Evolutionary conservation across 2,329 filamentous ascomycete species (phyloP).

Genomic region (Xylariaceae sp.): DNA sequence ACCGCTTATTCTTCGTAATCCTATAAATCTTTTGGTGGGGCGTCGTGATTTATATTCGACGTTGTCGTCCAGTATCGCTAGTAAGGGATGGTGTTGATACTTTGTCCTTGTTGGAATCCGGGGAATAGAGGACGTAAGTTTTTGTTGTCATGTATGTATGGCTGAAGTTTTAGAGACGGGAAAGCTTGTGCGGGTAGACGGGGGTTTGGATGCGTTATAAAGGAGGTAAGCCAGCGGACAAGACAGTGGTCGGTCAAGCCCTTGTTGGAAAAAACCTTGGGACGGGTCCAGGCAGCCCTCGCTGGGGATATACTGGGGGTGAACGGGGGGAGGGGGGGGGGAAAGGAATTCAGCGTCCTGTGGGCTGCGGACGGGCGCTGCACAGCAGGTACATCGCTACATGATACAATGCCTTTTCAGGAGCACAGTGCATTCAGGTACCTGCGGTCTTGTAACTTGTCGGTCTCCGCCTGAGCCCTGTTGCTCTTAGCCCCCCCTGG

Average conservation of each 20-base stretch:
- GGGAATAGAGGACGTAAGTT: slow-evolving; percentile 17
- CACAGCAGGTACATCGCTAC: slow-evolving; percentile 27
- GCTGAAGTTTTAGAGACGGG: slow-evolving; percentile 42
- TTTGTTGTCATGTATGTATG: slow-evolving; percentile 33
- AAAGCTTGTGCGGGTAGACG: slow-evolving; percentile 41
- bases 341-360: slow-evolving; percentile 19
- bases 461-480: slow-evolving; percentile 34
- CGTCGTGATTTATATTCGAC: neutral
- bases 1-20: neutral
- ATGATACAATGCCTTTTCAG: slow-evolving; percentile 17
- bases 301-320: slow-evolving; percentile 30
- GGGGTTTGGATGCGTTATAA: slow-evolving; percentile 47
- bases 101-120: slow-evolving; percentile 20
- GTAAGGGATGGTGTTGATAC: neutral
- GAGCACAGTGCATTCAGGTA: slow-evolving; percentile 38
- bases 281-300: slow-evolving; percentile 21
- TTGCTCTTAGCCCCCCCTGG: slow-evolving; percentile 23
- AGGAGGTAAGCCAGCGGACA: slow-evolving; percentile 37
- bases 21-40: neutral
- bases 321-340: slow-evolving; percentile 20
- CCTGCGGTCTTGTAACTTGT: slow-evolving; percentile 35
- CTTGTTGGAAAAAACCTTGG: slow-evolving; percentile 20
- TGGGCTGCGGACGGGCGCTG: slow-evolving; percentile 11
- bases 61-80: slow-evolving; percentile 7
- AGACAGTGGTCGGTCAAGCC: slow-evolving; percentile 25